Conservation (phyloP, 2,329 filamentous ascomycete genomes). For the Tolypocladium sp. region DNA sequence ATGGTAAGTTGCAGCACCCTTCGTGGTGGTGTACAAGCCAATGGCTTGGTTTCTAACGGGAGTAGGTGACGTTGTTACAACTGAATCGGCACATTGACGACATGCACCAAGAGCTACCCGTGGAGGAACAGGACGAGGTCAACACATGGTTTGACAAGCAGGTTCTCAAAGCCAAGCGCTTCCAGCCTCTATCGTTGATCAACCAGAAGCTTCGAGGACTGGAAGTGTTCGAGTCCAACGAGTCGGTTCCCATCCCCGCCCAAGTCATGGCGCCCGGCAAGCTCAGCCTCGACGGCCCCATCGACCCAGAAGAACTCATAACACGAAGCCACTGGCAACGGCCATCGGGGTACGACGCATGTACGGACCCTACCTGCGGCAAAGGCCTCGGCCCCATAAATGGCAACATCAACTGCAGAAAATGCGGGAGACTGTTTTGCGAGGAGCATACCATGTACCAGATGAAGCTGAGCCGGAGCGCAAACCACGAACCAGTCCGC, state of each 20-base stretch:
- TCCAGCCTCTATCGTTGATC: constrained; percentile 81
- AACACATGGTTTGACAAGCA: constrained; percentile 97
- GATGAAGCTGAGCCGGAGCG: constrained; percentile 89
- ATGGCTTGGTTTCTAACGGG: not conserved
- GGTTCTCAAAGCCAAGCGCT: constrained; percentile 85
- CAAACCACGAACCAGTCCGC: constrained; percentile 79
- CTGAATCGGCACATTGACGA: constrained; percentile 83
- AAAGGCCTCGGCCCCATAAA: constrained; percentile 70
- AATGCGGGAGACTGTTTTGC: constrained; percentile 89
- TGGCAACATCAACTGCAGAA: constrained; percentile 84
- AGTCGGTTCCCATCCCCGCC: constrained; percentile 36
- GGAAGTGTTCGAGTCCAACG: constrained; percentile 91
- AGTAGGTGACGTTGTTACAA: constrained; percentile 79
- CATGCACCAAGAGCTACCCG: constrained; percentile 79
- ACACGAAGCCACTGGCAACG: constrained; percentile 85
- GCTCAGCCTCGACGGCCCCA: constrained; percentile 29
- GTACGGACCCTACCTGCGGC: constrained; percentile 80
- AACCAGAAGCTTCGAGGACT: constrained; percentile 91
- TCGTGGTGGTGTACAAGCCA: not conserved
- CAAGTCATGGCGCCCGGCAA: constrained; percentile 24
- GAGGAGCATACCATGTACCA: constrained; percentile 99
- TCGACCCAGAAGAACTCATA: constrained; percentile 85
- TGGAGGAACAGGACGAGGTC: constrained; percentile 83
- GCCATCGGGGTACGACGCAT: constrained; percentile 63
- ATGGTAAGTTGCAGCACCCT: constrained; percentile 56